Base-by-base conservation (phyloP, 108 stramenopile species). In the Phaeodactylum tricornutum region DNA sequence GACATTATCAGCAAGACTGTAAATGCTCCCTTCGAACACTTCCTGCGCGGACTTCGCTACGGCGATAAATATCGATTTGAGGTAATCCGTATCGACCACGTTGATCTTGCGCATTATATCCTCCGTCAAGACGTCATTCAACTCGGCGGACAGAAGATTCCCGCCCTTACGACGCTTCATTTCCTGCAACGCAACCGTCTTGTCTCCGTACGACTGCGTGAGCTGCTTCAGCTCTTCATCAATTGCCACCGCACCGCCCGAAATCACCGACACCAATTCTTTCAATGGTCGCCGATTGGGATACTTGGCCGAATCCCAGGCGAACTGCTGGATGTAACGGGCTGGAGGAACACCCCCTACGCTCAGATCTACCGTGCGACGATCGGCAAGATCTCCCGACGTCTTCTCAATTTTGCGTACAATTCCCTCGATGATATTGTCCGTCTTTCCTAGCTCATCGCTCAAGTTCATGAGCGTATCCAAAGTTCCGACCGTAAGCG, bases 281-380 rank as follows among this genome's bases (percentile, higher is more conserved):
- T 87, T 84, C 26, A 96, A 48, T 5, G 92, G 87, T 17, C 92
- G 71, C 24, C 86, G 75, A 56, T 86, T 87, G 43, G 87, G 87
- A 44, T 88, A 96, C 47, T 92, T 91, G 40, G 95, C 90, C 39
- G 84, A 84, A 55, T 96, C 90, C 95, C 95, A 96, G 2, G 80
- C 83, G 59, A 96, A 96, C 73, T 83, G 77, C 53, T 87, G 83
- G 41, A 92, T 75, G 81, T 85, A 93, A 17, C 77, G 66, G 7
- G 65, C 62, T 9, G 85, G 72, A 3, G 90, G 84, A 21, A 87
- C 83, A 23, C 84, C 86, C 8, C 88, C 85, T 6, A 94, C 90
- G 3, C 78, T 75, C 6, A 93, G 53, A 26, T 87, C 79, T 12
- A 75, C 62, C 3, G 52, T 56, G 32, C 71, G 77, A 22, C 70